Evolutionary conservation across 345 rosid species (phyloP).

Genomic region (Populus deltoides): DNA sequence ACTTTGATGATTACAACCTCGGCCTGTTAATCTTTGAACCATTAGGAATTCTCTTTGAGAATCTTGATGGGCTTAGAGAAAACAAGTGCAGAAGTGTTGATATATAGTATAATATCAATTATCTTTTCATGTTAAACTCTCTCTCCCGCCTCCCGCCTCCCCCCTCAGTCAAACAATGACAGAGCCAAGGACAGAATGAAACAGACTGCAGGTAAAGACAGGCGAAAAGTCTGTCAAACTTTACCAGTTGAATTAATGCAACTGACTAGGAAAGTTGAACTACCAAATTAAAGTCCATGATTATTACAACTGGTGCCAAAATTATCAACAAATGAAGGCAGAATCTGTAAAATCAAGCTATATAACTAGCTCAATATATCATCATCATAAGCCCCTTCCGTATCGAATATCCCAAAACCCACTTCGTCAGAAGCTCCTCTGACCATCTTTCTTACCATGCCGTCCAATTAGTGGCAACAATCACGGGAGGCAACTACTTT

Average conservation of each 20-base stretch:
- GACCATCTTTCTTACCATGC: not conserved
- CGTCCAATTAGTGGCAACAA: not conserved
- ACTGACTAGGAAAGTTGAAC: conserved; percentile 5
- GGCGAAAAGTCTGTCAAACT: not conserved
- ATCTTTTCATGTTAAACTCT: not conserved
- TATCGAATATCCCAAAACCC: too few species aligned
- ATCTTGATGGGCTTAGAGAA: conserved; percentile 37
- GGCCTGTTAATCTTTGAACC: conserved; percentile 47
- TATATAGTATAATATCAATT: not conserved
- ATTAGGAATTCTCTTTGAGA: conserved; percentile 31
- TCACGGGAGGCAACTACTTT: not conserved
- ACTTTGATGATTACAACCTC: conserved; percentile 49
- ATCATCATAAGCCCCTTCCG: not conserved
- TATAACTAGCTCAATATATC: not conserved
- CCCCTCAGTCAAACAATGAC: not conserved
- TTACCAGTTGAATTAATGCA: not conserved
- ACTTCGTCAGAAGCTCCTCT: not conserved
- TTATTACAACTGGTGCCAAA: not conserved
- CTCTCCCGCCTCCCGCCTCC: not conserved
- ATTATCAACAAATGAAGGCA: not conserved
- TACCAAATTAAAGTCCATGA: not conserved
- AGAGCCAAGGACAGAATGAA: not conserved
- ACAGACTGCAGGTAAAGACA: conserved; percentile 18
- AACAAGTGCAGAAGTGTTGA: conserved; percentile 3
- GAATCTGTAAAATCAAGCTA: not conserved